Base-by-base conservation (phyloP, 768 basidiomycete genomes). In the Hydnum rufescens region DNA sequence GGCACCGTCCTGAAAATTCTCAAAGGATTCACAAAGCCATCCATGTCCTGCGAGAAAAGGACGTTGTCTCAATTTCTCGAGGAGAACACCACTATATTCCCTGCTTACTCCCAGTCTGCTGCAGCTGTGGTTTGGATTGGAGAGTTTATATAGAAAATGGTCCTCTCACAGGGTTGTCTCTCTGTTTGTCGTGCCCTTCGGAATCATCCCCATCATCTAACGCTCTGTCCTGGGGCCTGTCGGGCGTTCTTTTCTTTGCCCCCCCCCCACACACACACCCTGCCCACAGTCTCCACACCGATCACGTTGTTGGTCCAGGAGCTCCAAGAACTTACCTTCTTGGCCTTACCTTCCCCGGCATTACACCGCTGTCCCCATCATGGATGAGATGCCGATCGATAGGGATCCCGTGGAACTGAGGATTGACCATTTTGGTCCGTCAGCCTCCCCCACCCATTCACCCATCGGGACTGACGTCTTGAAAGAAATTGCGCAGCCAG, bases 31-130 rank as follows among this genome's bases (percentile, higher is more conserved):
- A 47, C 8, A 28, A 25, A 47, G 13, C 44, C 8, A 47, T 47
- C 44, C 44, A 47, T 28, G 44, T 47, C 26, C 13, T 47, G 44
- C 13, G 44, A 28, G 44, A 47, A 26, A 47, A 47, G 25, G 44
- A 47, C 25, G 44, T 47, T 16, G 13, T n/a, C 26, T 25, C 8
- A 25, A 13, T 47, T 16, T 25, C 44, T 47, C 8, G 44, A 47
- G 44, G 25, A 26, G 8, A 47, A 47, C 26, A 8, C 16, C 44
- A 28, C 8, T 8, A 26, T 47, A 8, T 47, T 13, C 44, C 44
- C 44, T 28, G 8, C 44, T 8, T 47, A 47, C 44, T 8, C 8
- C 13, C 44, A 25, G 13, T 16, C 26, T 16, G 26, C 44, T 26
- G 44, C 44, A 8, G 44, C 13, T 16, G 44, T 13, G 26, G 13